Conservation (phyloP, 169 alveolate species). For the Toxoplasma gondii region DNA sequence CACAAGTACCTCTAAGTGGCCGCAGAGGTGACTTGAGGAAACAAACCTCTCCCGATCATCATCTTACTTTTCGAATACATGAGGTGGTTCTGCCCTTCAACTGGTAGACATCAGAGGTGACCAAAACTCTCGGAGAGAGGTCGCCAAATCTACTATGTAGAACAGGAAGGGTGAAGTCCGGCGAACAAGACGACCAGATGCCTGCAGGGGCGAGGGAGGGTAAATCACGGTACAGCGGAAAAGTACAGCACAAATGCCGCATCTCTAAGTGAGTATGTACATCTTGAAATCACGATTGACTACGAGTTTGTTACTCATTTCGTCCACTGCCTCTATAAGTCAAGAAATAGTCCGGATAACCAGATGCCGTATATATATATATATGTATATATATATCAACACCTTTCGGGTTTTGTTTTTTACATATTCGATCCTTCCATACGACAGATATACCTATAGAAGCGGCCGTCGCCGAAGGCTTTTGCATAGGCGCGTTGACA, state of each 20-base stretch:
- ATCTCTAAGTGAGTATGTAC: too few relatives aligned
- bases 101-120: slow-evolving; percentile 24
- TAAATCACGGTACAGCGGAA: neutral
- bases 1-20: too few relatives aligned
- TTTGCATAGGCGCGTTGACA: too few relatives aligned
- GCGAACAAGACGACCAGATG: slow-evolving; percentile 29
- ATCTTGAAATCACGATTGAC: too few relatives aligned
- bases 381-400: neutral
- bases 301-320: too few relatives aligned
- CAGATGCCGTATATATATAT: neutral
- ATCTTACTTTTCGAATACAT: neutral
- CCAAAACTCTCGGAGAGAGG: neutral
- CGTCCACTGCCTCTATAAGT: too few relatives aligned
- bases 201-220: neutral
- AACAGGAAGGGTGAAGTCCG: slow-evolving; percentile 26
- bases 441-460: too few relatives aligned
- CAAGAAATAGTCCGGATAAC: too few relatives aligned
- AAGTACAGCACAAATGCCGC: neutral
- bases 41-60: neutral
- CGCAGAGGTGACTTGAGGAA: too few relatives aligned
- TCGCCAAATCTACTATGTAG: slow-evolving; percentile 16
- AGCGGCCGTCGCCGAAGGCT: too few relatives aligned
- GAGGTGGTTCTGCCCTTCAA: slow-evolving; percentile 27
- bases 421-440: too few relatives aligned
- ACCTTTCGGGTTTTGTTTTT: too few relatives aligned